A percentile compares a stretch with the other conserved stretches of the same genome.
Conservation (phyloP, 2,329 filamentous ascomycete genomes). For the Ophiostoma angusticollis region DNA sequence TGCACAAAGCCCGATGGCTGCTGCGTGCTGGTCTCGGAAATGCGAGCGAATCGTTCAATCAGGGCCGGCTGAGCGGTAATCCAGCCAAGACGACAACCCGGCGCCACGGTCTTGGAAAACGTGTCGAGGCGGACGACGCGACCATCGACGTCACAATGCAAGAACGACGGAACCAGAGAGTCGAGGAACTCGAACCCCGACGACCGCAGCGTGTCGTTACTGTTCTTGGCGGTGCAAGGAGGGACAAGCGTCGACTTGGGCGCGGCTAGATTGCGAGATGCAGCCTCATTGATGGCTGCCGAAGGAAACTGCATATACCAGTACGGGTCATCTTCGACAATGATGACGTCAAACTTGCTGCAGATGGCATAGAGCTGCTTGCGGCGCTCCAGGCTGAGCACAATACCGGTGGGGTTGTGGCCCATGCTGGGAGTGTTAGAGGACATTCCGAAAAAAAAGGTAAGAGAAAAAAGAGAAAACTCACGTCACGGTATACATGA, state of each 20-base stretch:
- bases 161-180: conserved; percentile 68
- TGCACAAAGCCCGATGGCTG: conserved; percentile 87
- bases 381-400: conserved; percentile 59
- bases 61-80: conserved; percentile 72
- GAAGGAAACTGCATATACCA: conserved; percentile 88
- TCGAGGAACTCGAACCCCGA: conserved; percentile 69
- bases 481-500: conserved; percentile 85
- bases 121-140: conserved; percentile 84
- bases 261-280: conserved; percentile 28
- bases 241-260: conserved; percentile 17
- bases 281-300: conserved; percentile 39
- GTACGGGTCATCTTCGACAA: conserved; percentile 90
- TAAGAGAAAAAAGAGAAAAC: conserved; percentile 22
- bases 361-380: conserved; percentile 71
- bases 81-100: conserved; percentile 83
- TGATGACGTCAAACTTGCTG: conserved; percentile 75
- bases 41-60: conserved; percentile 53
- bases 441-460: not conserved
- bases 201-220: conserved; percentile 22
- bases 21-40: conserved; percentile 67
- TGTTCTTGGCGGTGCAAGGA: conserved; percentile 7
- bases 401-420: conserved; percentile 75
- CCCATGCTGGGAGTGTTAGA: conserved; percentile 46
- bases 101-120: conserved; percentile 86
- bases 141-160: conserved; percentile 71